These are phyloP conservation scores for Coemansia sp. DNA, from an alignment of 192 early-diverging fungal genomes.

Conservation along the genomic window DNA sequence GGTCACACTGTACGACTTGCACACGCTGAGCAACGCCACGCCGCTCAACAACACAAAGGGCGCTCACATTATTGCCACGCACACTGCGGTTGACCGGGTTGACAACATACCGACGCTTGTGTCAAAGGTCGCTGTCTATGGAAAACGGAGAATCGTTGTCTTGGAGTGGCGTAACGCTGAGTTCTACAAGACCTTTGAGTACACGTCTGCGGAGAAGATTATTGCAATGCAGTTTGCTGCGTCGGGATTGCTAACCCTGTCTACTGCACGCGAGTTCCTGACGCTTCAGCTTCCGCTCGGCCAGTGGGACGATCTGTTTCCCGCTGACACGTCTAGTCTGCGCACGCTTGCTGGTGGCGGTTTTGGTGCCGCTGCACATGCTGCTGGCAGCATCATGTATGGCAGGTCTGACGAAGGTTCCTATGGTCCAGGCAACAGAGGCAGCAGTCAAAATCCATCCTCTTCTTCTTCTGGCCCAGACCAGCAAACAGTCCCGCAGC, in stretches of 20 bases:
- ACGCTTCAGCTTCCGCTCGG: conserved; percentile 51
- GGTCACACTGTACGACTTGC: conserved; percentile 74
- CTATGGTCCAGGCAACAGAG: neutral
- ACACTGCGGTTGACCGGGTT: conserved; percentile 68
- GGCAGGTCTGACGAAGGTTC: conserved; percentile 2
- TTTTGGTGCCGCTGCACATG: conserved; percentile 2
- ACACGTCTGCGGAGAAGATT: conserved; percentile 68
- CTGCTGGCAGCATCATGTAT: neutral
- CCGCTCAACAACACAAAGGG: conserved; percentile 74
- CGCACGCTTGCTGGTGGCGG: conserved; percentile 38
- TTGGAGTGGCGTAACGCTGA: conserved; percentile 77
- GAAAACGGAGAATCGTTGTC: conserved; percentile 69
- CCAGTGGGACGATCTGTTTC: conserved; percentile 54
- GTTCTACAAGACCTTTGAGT: conserved; percentile 71
- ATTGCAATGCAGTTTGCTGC: conserved; percentile 78
- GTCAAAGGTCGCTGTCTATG: conserved; percentile 72
- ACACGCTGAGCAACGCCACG: conserved; percentile 66
- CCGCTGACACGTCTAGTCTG: conserved; percentile 49
- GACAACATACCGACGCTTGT: conserved; percentile 67
- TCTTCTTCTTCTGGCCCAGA: neutral
- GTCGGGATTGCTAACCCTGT: conserved; percentile 58
- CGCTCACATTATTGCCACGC: conserved; percentile 72
- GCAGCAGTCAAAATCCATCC: neutral
- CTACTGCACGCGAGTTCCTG: conserved; percentile 52
- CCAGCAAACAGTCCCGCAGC: neutral